Percentiles rank a stretch among this genome's conserved stretches.
Evolutionary conservation across 2,329 filamentous ascomycete species (phyloP).

Genomic region (Xylaria sp.): DNA sequence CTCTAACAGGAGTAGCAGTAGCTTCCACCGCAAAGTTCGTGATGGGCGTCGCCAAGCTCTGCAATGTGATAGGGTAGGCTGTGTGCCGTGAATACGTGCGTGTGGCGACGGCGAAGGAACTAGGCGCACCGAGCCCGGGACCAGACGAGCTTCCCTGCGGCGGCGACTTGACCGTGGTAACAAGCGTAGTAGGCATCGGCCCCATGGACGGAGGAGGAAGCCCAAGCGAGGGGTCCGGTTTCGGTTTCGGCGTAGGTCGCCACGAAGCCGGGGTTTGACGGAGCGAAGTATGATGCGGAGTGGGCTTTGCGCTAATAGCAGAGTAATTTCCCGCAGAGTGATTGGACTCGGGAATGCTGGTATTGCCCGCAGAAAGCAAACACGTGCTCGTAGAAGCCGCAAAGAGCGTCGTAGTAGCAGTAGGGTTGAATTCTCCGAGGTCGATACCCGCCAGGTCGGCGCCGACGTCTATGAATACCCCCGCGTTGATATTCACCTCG

Average conservation of each 20-base stretch:
- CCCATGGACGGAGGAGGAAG: conserved; percentile 34
- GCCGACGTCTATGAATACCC: conserved; percentile 45
- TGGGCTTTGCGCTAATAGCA: neutral
- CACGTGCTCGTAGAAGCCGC: conserved; percentile 43
- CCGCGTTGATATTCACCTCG: conserved; percentile 48
- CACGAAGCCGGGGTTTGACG: no score
- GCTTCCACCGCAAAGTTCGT: conserved; percentile 27
- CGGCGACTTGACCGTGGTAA: conserved; percentile 39
- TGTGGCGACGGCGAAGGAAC: conserved; percentile 15
- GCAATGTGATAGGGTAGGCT: conserved; percentile 33
- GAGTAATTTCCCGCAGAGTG: neutral
- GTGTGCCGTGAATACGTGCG: conserved; percentile 7
- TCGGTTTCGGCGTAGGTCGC: neutral
- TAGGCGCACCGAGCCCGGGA: conserved; percentile 5
- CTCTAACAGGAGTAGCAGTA: conserved; percentile 23
- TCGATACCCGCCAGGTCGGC: conserved; percentile 40
- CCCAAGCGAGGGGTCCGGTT: conserved; percentile 5
- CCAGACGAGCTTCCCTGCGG: neutral
- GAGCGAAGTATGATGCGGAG: neutral
- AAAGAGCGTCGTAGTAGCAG: conserved; percentile 44
- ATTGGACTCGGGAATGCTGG: conserved; percentile 11
- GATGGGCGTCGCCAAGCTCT: conserved; percentile 39
- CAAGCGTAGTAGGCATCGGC: conserved; percentile 36
- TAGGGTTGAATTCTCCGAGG: conserved; percentile 42
- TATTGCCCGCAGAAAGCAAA: conserved; percentile 27